A percentile compares a stretch with the other conserved stretches of the same genome.
These are phyloP conservation scores for Rubia yunnanensis DNA, from an alignment of 257 asterid genomes.

Conservation along the genomic window DNA sequence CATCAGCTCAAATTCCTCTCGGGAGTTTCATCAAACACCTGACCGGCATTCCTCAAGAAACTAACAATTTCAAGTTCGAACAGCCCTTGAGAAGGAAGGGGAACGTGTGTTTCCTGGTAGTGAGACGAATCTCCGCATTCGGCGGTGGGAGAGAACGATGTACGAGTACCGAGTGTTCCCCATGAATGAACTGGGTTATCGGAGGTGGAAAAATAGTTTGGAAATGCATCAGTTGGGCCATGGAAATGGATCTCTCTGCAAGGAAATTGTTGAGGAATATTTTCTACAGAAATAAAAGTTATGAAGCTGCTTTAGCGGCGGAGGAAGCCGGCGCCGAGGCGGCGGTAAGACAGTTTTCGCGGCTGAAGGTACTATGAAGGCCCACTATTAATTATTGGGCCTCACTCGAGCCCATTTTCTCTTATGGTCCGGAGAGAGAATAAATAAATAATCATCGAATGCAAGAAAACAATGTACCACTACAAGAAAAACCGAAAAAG, in stretches of 20 bases:
- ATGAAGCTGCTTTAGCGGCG: conserved; percentile 14
- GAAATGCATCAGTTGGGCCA: conserved; percentile 58
- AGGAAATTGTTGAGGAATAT: no score
- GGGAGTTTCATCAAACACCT: conserved; percentile 54
- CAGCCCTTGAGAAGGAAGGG: conserved; percentile 77
- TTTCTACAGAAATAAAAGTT: no score
- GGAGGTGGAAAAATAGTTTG: conserved; percentile 30
- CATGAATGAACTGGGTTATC: conserved; percentile 51
- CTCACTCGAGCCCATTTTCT: not conserved
- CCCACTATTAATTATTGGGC: not conserved
- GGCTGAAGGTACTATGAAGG: not conserved
- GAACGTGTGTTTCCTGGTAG: conserved; percentile 70
- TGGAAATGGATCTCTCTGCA: conserved; percentile 51
- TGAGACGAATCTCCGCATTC: conserved; percentile 43
- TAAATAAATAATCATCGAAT: no score
- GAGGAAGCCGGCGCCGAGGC: not conserved
- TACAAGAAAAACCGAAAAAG: no score
- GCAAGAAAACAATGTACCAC: no score
- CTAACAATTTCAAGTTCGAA: conserved; percentile 19
- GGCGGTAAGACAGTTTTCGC: conserved; percentile 14
- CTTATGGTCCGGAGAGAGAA: no score
- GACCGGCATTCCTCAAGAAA: conserved; percentile 32
- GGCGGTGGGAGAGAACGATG: conserved; percentile 32
- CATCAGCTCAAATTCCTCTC: conserved; percentile 45
- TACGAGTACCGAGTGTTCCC: conserved; percentile 68